phyloP scores from a whole-genome alignment of 768 basidiomycete species.

The Scleroderma bovista region DNA sequence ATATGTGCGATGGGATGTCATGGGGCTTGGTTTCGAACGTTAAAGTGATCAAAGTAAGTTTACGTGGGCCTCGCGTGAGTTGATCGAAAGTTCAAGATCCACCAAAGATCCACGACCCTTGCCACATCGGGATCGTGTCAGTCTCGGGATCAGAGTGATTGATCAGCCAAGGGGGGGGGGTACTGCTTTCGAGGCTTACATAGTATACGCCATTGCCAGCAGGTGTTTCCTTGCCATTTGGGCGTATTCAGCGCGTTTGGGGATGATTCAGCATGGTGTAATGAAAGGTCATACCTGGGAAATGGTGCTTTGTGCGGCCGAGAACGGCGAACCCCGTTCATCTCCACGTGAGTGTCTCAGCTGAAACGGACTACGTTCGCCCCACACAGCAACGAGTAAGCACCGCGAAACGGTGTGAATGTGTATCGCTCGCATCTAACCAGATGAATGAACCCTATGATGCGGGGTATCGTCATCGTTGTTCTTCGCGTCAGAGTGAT shows the following conservation, averaged over 20 bases:
- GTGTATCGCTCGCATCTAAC: background rate
- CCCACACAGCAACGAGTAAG: background rate
- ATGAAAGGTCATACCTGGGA: background rate
- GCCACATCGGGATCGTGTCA: no score
- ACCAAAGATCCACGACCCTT: no score
- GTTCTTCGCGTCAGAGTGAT: background rate
- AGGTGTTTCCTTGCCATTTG: background rate
- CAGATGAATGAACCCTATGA: background rate
- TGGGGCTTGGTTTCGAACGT: no score
- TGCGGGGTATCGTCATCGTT: background rate
- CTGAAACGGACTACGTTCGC: background rate
- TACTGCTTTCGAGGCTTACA: no score
- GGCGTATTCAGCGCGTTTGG: background rate
- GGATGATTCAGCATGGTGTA: background rate
- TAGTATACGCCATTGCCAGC: no score
- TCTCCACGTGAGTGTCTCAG: background rate
- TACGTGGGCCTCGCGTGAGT: no score
- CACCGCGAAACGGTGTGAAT: background rate
- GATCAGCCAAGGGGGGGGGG: no score
- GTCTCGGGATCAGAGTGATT: no score
- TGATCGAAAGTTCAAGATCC: no score
- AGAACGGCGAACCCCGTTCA: background rate
- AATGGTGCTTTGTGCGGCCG: background rate
- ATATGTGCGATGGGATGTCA: no score
- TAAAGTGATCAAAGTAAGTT: no score